These are phyloP conservation scores for Biscogniauxia sp. DNA, from an alignment of 2,329 filamentous ascomycete species.

Conservation along the genomic window DNA sequence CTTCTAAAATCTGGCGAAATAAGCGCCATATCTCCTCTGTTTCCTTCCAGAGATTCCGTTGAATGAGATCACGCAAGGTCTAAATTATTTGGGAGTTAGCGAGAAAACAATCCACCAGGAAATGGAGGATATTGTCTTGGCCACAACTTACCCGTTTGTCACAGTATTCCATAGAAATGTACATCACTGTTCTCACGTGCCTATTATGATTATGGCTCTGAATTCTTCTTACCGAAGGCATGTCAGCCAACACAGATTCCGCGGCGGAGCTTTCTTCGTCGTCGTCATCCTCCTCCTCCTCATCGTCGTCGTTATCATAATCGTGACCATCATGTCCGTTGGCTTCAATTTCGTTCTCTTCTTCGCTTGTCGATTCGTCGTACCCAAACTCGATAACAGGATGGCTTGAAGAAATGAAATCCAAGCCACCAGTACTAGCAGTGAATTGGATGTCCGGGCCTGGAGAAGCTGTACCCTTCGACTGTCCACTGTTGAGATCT, in stretches of 20 bases:
- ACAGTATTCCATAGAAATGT: conserved; percentile 99
- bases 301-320: conserved; percentile 40
- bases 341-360: conserved; percentile 38
- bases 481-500: conserved; percentile 34
- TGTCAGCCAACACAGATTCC: conserved; percentile 16
- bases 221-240: conserved; percentile 25
- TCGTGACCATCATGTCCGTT: conserved; percentile 37
- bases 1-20: conserved; percentile 88
- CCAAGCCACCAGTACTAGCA: conserved; percentile 75
- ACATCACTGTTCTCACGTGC: conserved; percentile 71
- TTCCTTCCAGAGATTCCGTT: conserved; percentile 70
- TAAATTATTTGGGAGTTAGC: conserved; percentile 28
- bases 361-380: conserved; percentile 45
- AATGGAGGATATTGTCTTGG: background rate
- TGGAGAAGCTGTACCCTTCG: conserved; percentile 42
- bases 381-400: conserved; percentile 77
- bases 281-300: no score
- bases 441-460: conserved; percentile 56
- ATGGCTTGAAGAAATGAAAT: conserved; percentile 88
- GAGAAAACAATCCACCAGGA: background rate
- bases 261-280: conserved; percentile 27
- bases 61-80: conserved; percentile 86
- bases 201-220: conserved; percentile 46
- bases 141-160: conserved; percentile 68
- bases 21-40: conserved; percentile 82